Percentiles rank a stretch among this genome's conserved stretches.
phyloP scores from a whole-genome alignment of 139 green algal species.

The Parachlorella kessleri region DNA sequence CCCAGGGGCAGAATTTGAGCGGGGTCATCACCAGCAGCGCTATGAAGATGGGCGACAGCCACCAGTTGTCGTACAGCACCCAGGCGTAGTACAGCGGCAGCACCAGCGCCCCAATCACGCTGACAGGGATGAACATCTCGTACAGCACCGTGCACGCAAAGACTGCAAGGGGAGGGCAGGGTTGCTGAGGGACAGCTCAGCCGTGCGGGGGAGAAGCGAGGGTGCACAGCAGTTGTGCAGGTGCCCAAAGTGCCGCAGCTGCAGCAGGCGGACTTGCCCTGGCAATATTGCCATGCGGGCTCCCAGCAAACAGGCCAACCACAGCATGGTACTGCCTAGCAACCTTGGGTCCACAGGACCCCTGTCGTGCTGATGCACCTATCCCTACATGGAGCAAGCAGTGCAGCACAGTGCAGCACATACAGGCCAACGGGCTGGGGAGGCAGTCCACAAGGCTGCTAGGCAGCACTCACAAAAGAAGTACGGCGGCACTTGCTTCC shows the following conservation, averaged over 20 bases:
- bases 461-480: conserved; percentile 37
- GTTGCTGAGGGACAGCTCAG: too few species aligned
- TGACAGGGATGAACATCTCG: conserved; percentile 38
- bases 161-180: conserved; percentile 9
- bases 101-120: conserved; percentile 5
- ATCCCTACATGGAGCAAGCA: too few species aligned
- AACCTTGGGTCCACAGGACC: too few species aligned
- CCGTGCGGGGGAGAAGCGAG: too few species aligned
- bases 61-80: conserved; percentile 37
- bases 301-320: neutral
- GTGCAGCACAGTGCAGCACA: too few species aligned
- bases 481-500: conserved; percentile 24
- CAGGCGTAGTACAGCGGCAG: conserved; percentile 39
- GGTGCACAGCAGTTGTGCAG: too few species aligned
- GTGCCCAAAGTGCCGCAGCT: too few species aligned
- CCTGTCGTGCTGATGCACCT: too few species aligned
- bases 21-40: conserved; percentile 34
- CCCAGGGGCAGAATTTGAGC: conserved; percentile 39
- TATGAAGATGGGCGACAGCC: conserved; percentile 31
- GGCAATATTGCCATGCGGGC: neutral
- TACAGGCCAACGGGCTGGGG: too few species aligned
- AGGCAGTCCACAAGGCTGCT: too few species aligned
- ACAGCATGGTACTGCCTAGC: neutral
- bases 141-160: conserved; percentile 33
- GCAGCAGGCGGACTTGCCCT: too few species aligned